Evolutionary conservation across 164 flowering plant genomes (phyloP).

Genomic region (Vitis vinifera): DNA sequence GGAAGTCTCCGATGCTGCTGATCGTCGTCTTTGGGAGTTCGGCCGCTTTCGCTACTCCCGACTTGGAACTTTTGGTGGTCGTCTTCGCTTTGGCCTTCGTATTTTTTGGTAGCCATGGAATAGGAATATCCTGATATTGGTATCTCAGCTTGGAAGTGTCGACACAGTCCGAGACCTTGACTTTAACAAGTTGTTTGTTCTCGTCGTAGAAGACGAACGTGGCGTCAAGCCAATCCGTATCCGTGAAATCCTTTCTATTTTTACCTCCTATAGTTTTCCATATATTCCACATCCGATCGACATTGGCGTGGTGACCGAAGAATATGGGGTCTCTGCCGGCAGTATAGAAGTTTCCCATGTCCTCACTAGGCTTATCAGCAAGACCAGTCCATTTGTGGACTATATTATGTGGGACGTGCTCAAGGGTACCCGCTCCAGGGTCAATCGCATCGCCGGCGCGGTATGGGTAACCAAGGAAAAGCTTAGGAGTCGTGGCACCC

Average conservation of each 20-base stretch:
- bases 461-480: slow-evolving; percentile 47
- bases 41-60: slow-evolving; percentile 11
- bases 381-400: slow-evolving; percentile 49
- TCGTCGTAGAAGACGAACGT: slow-evolving; percentile 45
- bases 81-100: slow-evolving; percentile 19
- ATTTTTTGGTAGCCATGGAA: slow-evolving; percentile 45
- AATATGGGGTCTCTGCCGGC: slow-evolving; percentile 69
- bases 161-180: slow-evolving; percentile 46
- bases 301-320: slow-evolving; percentile 54
- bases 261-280: slow-evolving; percentile 54
- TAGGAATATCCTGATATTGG: slow-evolving; percentile 45
- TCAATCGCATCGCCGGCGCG: slow-evolving; percentile 31
- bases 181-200: slow-evolving; percentile 42
- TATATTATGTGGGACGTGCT: slow-evolving; percentile 40
- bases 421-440: slow-evolving; percentile 43
- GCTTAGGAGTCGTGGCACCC: slow-evolving; percentile 23
- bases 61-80: too few relatives aligned
- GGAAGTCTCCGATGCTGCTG: slow-evolving; percentile 18
- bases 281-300: slow-evolving; percentile 63
- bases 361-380: slow-evolving; percentile 42
- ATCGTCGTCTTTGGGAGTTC: not conserved
- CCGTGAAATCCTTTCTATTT: slow-evolving; percentile 31
- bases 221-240: slow-evolving; percentile 41
- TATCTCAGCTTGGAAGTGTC: slow-evolving; percentile 45
- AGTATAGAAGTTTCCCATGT: slow-evolving; percentile 75